Evolutionary conservation across 2,329 filamentous ascomycete species (phyloP).

Genomic region (Apiospora arundinis): DNA sequence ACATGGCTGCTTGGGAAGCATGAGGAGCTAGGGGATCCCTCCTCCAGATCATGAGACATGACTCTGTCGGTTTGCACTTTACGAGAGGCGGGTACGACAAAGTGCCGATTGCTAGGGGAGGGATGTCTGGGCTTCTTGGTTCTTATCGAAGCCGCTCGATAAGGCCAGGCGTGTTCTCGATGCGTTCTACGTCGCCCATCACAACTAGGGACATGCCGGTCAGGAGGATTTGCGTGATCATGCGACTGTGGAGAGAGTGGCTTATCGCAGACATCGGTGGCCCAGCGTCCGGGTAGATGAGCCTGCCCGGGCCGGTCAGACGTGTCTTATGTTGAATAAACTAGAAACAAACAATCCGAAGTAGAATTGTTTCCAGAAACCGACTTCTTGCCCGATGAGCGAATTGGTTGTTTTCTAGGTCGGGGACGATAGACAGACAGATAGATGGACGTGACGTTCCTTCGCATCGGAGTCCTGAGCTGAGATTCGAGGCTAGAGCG

Average conservation of each 20-base stretch:
- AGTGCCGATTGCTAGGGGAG: background rate
- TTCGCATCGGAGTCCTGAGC: background rate
- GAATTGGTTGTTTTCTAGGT: background rate
- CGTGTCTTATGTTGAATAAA: background rate
- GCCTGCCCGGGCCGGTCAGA: background rate
- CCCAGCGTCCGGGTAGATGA: background rate
- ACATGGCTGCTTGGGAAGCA: background rate
- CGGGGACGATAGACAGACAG: background rate
- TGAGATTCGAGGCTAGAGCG: constrained; percentile 13
- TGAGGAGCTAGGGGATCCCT: background rate
- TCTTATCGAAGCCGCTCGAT: background rate
- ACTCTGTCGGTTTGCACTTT: background rate
- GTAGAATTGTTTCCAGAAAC: background rate
- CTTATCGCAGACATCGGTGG: background rate
- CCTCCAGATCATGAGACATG: background rate
- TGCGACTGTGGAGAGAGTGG: background rate
- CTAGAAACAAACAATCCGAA: background rate
- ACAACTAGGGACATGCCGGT: background rate
- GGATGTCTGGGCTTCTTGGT: background rate
- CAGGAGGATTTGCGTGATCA: background rate
- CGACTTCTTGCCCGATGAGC: background rate
- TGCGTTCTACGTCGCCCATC: background rate
- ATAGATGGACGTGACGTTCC: background rate
- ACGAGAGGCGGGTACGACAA: background rate
- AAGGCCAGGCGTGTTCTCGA: background rate